phyloP scores from a whole-genome alignment of 331 rosid genomes.

The Quercus lobata region DNA sequence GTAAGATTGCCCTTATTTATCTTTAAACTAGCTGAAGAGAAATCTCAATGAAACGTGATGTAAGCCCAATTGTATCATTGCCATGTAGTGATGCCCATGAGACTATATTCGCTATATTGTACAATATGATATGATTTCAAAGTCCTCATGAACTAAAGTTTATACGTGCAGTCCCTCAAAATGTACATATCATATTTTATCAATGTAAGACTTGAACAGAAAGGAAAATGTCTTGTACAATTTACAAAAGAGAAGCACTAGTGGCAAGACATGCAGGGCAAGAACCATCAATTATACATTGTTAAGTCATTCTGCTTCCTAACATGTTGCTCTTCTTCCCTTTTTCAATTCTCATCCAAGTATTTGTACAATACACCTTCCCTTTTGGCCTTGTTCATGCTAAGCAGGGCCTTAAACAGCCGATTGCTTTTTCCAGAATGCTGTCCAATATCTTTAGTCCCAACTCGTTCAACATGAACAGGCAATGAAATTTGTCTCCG shows the following conservation, averaged over 20 bases:
- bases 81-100: too few relatives aligned
- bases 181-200: background rate
- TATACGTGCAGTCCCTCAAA: background rate
- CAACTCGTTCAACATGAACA: conserved; percentile 5
- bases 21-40: too few relatives aligned
- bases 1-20: too few relatives aligned
- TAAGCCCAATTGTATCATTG: too few relatives aligned
- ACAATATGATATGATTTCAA: background rate
- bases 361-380: conserved; percentile 13
- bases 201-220: background rate
- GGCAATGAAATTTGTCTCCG: conserved; percentile 23
- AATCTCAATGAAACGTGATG: too few relatives aligned
- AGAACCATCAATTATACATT: background rate
- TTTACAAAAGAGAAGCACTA: background rate
- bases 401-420: conserved; percentile 26
- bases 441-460: conserved; percentile 3
- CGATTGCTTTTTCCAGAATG: conserved; percentile 10
- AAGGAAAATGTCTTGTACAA: background rate
- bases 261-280: background rate
- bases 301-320: background rate
- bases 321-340: background rate
- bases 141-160: background rate
- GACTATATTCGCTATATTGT: background rate
- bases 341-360: conserved; percentile 12
- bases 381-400: conserved; percentile 21